phyloP scores from a whole-genome alignment of 768 basidiomycete genomes.

The Hypholoma fasciculare region DNA sequence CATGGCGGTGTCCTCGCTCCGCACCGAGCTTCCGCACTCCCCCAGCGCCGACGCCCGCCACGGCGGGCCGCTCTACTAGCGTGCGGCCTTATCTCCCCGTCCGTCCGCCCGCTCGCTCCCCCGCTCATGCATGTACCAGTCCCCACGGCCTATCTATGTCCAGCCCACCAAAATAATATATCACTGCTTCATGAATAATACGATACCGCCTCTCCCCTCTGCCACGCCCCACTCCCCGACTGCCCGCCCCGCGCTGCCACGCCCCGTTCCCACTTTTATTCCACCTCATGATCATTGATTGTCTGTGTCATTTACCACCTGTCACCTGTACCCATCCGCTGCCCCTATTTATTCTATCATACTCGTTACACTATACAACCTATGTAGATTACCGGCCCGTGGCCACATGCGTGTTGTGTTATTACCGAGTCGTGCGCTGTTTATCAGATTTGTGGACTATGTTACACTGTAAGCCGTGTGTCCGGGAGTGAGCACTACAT shows the following conservation, averaged over 20 bases:
- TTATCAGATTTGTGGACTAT: no score
- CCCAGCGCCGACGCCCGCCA: conserved; percentile 18
- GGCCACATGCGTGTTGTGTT: not conserved
- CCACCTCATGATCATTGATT: no score
- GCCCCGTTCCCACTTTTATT: no score
- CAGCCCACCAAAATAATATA: conserved; percentile 9
- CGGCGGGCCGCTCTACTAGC: conserved; percentile 8
- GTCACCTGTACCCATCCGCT: not conserved
- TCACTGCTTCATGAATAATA: conserved; percentile 14
- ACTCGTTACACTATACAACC: not conserved
- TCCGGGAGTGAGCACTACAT: no score
- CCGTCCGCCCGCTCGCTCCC: not conserved
- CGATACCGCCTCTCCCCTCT: conserved; percentile 1
- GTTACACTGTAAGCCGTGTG: no score
- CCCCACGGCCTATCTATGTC: not conserved
- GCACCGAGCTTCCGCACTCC: conserved; percentile 40
- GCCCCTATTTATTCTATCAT: conserved; percentile 2
- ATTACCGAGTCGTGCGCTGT: not conserved
- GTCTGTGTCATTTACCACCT: not conserved
- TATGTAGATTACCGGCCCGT: not conserved
- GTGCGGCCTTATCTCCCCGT: not conserved
- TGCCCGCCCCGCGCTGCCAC: not conserved
- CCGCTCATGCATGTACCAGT: not conserved
- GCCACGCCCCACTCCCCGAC: not conserved
- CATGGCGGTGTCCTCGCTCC: conserved; percentile 45